These are phyloP conservation scores for Cladosporium sp. DNA, from an alignment of 2,329 filamentous ascomycete species.

Conservation along the genomic window DNA sequence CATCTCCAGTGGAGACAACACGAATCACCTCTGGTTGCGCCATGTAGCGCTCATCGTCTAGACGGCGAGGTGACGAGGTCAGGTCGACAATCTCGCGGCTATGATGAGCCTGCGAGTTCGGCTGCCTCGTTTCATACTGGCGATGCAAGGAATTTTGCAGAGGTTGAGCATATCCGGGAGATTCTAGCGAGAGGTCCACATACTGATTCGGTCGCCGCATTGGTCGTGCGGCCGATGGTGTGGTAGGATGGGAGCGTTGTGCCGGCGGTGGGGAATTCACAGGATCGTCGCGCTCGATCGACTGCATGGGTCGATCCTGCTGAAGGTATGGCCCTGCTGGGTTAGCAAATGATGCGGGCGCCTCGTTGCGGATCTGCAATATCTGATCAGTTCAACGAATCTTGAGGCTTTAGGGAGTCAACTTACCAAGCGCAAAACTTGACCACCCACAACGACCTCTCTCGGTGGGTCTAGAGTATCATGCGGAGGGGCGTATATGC, in stretches of 20 bases:
- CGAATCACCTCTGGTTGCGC: slow-evolving; percentile 1
- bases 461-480: background rate
- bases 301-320: slow-evolving; percentile 21
- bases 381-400: background rate
- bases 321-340: background rate
- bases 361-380: background rate
- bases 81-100: slow-evolving; percentile 1
- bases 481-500: background rate
- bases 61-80: slow-evolving; percentile 4
- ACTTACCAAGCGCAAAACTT: background rate
- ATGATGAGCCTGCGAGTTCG: background rate
- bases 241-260: background rate
- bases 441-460: background rate
- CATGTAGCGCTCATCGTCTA: background rate
- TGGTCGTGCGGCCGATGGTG: background rate
- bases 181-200: background rate
- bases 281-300: slow-evolving; percentile 22
- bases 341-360: slow-evolving; percentile 2
- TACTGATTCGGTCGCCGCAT: background rate
- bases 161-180: background rate
- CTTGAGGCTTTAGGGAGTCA: background rate
- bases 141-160: too few species aligned
- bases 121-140: background rate
- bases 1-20: background rate
- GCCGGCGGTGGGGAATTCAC: background rate